These are phyloP conservation scores for Pseudopediastrum boryanum DNA, from an alignment of 139 green algal species.

Conservation along the genomic window DNA sequence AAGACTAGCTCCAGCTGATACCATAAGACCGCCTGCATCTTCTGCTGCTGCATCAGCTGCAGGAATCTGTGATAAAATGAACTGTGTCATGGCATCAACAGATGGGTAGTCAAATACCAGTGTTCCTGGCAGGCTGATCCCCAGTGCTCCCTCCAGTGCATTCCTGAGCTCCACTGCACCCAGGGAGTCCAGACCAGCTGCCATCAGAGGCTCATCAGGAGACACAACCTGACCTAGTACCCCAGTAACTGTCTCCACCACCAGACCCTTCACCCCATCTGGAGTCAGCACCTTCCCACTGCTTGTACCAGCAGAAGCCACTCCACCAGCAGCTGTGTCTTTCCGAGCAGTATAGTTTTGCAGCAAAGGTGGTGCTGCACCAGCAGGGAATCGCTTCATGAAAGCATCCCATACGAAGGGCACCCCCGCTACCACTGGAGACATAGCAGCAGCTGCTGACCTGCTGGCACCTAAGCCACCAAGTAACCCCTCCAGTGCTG, in stretches of 20 bases:
- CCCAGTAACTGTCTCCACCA: constrained; percentile 48
- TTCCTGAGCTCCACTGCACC: constrained; percentile 77
- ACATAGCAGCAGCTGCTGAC: neutral
- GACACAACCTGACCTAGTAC: constrained; percentile 56
- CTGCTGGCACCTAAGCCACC: neutral
- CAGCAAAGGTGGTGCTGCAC: constrained; percentile 10
- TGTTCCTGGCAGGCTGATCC: constrained; percentile 72
- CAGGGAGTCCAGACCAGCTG: constrained; percentile 81
- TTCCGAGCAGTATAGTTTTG: too few relatives aligned
- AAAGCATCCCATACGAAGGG: constrained; percentile 56
- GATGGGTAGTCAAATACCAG: constrained; percentile 91
- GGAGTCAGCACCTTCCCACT: neutral
- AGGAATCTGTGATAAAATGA: constrained; percentile 19
- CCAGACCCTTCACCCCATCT: constrained; percentile 33
- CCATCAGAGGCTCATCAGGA: constrained; percentile 70
- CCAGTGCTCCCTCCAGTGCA: constrained; percentile 63
- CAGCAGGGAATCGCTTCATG: constrained; percentile 39
- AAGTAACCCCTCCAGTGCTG: constrained; percentile 43
- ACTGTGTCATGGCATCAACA: constrained; percentile 33
- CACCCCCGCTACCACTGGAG: constrained; percentile 39
- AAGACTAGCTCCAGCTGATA: neutral
- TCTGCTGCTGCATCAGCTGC: neutral
- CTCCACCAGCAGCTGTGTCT: too few relatives aligned
- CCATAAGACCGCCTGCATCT: neutral
- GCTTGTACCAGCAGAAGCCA: neutral